Evolutionary conservation across 2,329 filamentous ascomycete genomes (phyloP), one percentile per base, ranked within the genome.

Genomic region (Blastomyces parvus): DNA sequence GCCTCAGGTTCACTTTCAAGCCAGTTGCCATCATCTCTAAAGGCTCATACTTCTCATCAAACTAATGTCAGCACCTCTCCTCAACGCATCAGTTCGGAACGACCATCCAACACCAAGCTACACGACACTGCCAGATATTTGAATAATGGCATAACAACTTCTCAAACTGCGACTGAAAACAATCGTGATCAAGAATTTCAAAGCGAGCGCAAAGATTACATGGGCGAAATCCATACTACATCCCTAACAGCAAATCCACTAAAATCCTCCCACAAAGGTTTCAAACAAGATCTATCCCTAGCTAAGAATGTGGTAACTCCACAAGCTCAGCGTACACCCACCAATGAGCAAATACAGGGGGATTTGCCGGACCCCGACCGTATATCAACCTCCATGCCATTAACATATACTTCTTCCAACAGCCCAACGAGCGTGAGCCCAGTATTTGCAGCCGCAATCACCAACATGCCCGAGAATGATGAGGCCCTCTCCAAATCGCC

Each of bases 311-410:
- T 19, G 11, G 42, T 2, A 48, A 50, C 17, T 25, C 27, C 42
- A n/a, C 58, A 48, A 36, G 3, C 33, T 22, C 42, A 59, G 5
- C 42, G 25, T 48, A 59, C 58, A 14, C 27, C 9, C 9, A 59
- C 48, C 14, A 36, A 14, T 46, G 58, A 19, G 13, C 42, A 46
- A 22, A 19, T 4, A 33, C 58, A 14, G 13, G 40, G 58, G 9
- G 14, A 6, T 48, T 11, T 27, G 22, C 22, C 7, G 14, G 58
- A 33, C 17, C 22, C 17, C 13, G 2, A 17, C 17, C 17, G 17
- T 13, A 44, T 38, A 27, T 59, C 56, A 36, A 59, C 58, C n/a
- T 59, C 58, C 14, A 59, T 48, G 58, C 58, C 58, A 17, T 59
- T 48, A 27, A 48, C 42, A 46, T 50, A 59, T 48, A 36, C 58